phyloP scores from a whole-genome alignment of 345 rosid species.

The Schrenkiella parvula region DNA sequence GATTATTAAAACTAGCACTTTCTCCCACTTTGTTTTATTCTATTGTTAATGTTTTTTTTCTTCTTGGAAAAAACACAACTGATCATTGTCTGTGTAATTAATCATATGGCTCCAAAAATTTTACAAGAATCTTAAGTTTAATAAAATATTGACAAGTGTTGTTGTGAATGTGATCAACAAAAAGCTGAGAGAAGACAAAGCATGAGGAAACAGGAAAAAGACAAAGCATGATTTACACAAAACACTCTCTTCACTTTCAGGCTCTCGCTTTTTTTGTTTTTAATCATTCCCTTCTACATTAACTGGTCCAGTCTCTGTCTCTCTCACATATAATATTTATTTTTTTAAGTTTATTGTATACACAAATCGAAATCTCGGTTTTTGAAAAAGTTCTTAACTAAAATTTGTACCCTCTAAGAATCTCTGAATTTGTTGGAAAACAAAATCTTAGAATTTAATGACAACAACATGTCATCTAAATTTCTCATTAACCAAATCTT shows the following conservation, averaged over 20 bases:
- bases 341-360: not conserved
- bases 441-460: conserved; percentile 6
- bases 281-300: conserved; percentile 33
- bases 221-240: conserved; percentile 38
- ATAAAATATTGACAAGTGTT: not conserved
- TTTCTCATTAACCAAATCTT: not conserved
- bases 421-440: conserved; percentile 26
- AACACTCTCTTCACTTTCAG: conserved; percentile 38
- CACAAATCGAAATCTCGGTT: conserved; percentile 29
- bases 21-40: not conserved
- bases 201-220: conserved; percentile 39
- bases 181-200: conserved; percentile 38
- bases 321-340: not conserved
- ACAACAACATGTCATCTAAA: conserved; percentile 12
- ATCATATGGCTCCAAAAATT: conserved; percentile 29
- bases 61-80: conserved; percentile 20
- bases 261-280: conserved; percentile 27
- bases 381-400: conserved; percentile 21
- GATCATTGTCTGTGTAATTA: conserved; percentile 34
- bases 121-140: not conserved
- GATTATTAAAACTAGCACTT: not conserved
- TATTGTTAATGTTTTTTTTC: not conserved
- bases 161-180: conserved; percentile 33
- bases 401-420: conserved; percentile 9
- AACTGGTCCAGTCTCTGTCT: conserved; percentile 34